A percentile compares a stretch with the other conserved stretches of the same genome.
Conservation (phyloP, 176 grass and related monocot genomes). For the Thalia dealbata region DNA sequence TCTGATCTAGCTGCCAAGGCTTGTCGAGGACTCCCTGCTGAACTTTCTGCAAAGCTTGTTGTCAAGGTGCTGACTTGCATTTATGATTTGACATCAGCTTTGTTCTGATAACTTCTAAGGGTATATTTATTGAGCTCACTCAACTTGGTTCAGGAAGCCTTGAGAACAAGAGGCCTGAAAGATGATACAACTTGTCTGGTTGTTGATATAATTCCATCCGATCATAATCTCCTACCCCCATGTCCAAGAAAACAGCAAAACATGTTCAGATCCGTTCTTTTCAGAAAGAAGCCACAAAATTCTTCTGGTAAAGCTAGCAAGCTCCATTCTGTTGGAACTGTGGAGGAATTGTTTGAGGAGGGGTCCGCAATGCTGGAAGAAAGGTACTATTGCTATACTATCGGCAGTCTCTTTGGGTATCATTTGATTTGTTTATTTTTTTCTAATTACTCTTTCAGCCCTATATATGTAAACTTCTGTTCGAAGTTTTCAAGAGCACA, state of each 20-base stretch:
- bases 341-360: conserved; percentile 93
- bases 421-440: background rate
- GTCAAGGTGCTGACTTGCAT: conserved; percentile 53
- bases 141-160: conserved; percentile 58
- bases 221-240: conserved; percentile 43
- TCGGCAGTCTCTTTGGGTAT: conserved; percentile 6
- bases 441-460: background rate
- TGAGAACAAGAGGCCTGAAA: conserved; percentile 89
- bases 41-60: conserved; percentile 80
- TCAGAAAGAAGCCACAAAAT: conserved; percentile 49
- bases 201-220: conserved; percentile 78
- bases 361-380: conserved; percentile 90
- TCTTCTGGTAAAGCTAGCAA: conserved; percentile 45
- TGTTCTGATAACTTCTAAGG: background rate
- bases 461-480: no score
- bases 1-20: conserved; percentile 62
- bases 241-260: conserved; percentile 69
- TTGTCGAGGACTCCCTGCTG: conserved; percentile 66
- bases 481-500: no score
- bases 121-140: conserved; percentile 4
- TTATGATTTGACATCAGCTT: background rate
- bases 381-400: conserved; percentile 39
- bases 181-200: conserved; percentile 96
- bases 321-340: conserved; percentile 42
- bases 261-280: conserved; percentile 65